These are phyloP conservation scores for Irpex sp. DNA, from an alignment of 1,284 basidiomycete genomes.

Conservation along the genomic window DNA sequence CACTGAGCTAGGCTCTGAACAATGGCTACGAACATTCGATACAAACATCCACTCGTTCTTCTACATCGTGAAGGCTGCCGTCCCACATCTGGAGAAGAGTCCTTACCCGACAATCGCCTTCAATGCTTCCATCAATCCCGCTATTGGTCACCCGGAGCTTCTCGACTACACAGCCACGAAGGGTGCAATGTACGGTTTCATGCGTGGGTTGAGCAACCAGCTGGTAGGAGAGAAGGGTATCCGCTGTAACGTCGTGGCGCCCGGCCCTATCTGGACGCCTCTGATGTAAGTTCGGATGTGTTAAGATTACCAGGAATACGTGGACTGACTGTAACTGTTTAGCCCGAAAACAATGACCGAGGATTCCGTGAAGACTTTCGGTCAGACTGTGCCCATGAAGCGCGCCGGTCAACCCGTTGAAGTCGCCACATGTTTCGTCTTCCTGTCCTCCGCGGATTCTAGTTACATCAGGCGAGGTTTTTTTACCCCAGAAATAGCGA, in stretches of 20 bases:
- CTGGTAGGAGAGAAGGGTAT: slow-evolving; percentile 49
- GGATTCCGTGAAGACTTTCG: slow-evolving; percentile 41
- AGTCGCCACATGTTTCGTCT: slow-evolving; percentile 51
- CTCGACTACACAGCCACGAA: slow-evolving; percentile 51
- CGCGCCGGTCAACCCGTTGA: slow-evolving; percentile 55
- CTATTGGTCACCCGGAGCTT: slow-evolving; percentile 49
- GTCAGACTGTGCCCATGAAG: slow-evolving; percentile 41
- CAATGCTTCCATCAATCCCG: slow-evolving; percentile 47
- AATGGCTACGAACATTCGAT: slow-evolving; percentile 52
- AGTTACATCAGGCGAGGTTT: slow-evolving; percentile 42
- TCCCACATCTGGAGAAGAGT: slow-evolving; percentile 38
- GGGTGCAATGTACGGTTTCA: slow-evolving; percentile 49
- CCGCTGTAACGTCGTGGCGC: slow-evolving; percentile 47
- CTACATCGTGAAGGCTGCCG: slow-evolving; percentile 45
- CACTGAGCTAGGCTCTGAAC: slow-evolving; percentile 38
- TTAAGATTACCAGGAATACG: neutral
- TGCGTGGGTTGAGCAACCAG: slow-evolving; percentile 47
- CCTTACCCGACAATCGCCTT: slow-evolving; percentile 43
- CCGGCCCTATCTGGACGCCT: slow-evolving; percentile 53
- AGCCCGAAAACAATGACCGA: slow-evolving; percentile 45
- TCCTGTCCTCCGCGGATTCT: slow-evolving; percentile 47
- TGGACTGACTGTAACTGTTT: neutral
- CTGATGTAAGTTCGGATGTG: slow-evolving; percentile 30
- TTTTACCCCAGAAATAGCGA: neutral
- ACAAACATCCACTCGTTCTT: slow-evolving; percentile 50